These are phyloP conservation scores for Metschnikowia shivogae DNA, from an alignment of 805 yeast genomes.

Conservation along the genomic window DNA sequence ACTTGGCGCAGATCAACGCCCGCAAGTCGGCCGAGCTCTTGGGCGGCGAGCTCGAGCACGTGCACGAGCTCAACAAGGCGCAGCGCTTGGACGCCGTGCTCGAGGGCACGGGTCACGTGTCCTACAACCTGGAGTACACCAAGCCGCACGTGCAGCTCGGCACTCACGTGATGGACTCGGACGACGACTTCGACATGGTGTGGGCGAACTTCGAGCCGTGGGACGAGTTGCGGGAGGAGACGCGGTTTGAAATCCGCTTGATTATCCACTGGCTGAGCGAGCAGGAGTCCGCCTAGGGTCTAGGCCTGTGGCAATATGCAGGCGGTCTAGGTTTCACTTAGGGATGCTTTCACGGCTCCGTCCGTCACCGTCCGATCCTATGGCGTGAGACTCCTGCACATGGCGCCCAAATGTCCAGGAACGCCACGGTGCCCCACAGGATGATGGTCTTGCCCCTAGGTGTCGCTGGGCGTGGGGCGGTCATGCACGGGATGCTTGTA, in stretches of 20 bases:
- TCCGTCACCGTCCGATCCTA: too few species aligned
- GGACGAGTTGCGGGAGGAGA: constrained; percentile 40
- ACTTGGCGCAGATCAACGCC: constrained; percentile 23
- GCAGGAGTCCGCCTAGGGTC: background rate
- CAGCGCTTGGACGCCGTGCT: constrained; percentile 30
- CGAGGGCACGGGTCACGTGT: constrained; percentile 28
- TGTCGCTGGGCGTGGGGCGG: too few species aligned
- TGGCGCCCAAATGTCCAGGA: too few species aligned
- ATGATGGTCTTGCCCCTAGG: too few species aligned
- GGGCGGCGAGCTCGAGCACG: constrained; percentile 25
- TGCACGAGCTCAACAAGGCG: constrained; percentile 36
- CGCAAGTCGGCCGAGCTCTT: constrained; percentile 20
- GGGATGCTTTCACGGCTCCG: too few species aligned
- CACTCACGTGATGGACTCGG: constrained; percentile 31
- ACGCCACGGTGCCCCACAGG: too few species aligned
- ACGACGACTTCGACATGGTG: constrained; percentile 41
- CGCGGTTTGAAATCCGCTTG: constrained; percentile 36
- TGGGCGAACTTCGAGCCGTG: constrained; percentile 45
- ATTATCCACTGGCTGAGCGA: constrained; percentile 26
- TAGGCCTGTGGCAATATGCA: too few species aligned
- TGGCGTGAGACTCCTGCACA: too few species aligned
- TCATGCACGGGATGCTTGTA: too few species aligned
- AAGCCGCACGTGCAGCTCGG: constrained; percentile 39
- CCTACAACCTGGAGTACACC: constrained; percentile 24
- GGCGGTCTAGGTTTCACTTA: too few species aligned